A percentile compares a stretch with the other conserved stretches of the same genome.
These are phyloP conservation scores for Xylaria castorea DNA, from an alignment of 495 filamentous ascomycete species.

Conservation along the genomic window DNA sequence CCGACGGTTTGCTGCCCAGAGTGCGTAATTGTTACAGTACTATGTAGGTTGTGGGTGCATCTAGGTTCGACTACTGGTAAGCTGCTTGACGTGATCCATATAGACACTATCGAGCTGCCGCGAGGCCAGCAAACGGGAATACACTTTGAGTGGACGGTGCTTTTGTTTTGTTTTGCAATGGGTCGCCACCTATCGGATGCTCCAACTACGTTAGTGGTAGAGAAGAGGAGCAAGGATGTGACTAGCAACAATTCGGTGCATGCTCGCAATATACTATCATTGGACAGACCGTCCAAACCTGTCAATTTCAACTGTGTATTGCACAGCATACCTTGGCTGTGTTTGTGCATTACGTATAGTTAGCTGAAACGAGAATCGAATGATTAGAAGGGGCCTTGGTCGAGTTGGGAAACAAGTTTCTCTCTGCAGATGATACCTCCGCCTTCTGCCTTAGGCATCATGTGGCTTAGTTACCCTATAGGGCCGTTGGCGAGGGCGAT, in stretches of 20 bases:
- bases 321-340: conserved; percentile 3
- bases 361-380: conserved; percentile 19
- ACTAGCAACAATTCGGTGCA: not conserved
- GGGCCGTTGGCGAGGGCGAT: not conserved
- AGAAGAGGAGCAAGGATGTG: not conserved
- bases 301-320: conserved; percentile 14
- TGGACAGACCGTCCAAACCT: conserved; percentile 8
- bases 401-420: not conserved
- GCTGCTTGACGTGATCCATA: not conserved
- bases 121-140: conserved; percentile 7
- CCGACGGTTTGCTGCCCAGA: not conserved
- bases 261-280: conserved; percentile 18
- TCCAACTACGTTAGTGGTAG: not conserved
- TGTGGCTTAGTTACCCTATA: not conserved
- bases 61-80: conserved; percentile 6
- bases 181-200: conserved; percentile 9
- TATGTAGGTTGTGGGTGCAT: not conserved
- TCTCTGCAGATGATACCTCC: no score
- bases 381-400: not conserved
- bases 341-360: no score
- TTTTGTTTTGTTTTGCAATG: not conserved
- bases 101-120: not conserved
- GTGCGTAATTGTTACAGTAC: not conserved
- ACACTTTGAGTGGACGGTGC: not conserved
- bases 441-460: not conserved